phyloP scores from a whole-genome alignment of 225 moss, liverwort and hornwort species.

The Polytrichum formosum region DNA sequence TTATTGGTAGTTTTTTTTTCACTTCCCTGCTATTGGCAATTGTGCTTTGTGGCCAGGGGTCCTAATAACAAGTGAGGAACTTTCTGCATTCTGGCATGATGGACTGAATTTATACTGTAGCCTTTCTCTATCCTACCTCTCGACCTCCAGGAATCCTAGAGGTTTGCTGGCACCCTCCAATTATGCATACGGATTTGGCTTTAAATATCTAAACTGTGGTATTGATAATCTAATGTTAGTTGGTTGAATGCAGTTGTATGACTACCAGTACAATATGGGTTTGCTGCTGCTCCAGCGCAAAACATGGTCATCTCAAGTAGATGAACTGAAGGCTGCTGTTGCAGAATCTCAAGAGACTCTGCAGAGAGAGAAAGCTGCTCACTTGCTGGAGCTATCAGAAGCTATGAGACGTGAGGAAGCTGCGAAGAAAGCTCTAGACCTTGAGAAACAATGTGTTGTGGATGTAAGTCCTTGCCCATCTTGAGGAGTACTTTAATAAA shows the following conservation, averaged over 20 bases:
- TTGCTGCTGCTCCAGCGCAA: slow-evolving; percentile 59
- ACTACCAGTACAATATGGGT: slow-evolving; percentile 74
- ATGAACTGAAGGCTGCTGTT: slow-evolving; percentile 46
- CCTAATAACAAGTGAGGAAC: no score
- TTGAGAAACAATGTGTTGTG: slow-evolving; percentile 57
- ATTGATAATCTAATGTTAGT: background rate
- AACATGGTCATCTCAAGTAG: slow-evolving; percentile 38
- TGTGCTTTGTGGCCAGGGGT: no score
- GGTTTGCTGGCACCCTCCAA: no score
- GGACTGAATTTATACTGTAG: no score
- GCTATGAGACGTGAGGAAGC: slow-evolving; percentile 35
- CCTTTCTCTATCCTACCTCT: no score
- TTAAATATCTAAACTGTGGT: no score
- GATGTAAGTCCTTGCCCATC: slow-evolving; percentile 38
- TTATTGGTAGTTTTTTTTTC: no score
- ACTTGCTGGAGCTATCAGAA: slow-evolving; percentile 58
- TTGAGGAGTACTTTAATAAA: no score
- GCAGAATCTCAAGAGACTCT: slow-evolving; percentile 46
- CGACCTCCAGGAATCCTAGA: no score
- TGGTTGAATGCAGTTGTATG: slow-evolving; percentile 43
- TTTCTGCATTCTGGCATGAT: no score
- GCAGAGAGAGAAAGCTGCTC: slow-evolving; percentile 57
- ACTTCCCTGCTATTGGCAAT: no score
- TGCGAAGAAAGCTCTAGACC: slow-evolving; percentile 44
- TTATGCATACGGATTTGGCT: no score